Percentiles rank a stretch among this genome's conserved stretches.
Evolutionary conservation across 768 basidiomycete species (phyloP).

Genomic region (Russula compacta): DNA sequence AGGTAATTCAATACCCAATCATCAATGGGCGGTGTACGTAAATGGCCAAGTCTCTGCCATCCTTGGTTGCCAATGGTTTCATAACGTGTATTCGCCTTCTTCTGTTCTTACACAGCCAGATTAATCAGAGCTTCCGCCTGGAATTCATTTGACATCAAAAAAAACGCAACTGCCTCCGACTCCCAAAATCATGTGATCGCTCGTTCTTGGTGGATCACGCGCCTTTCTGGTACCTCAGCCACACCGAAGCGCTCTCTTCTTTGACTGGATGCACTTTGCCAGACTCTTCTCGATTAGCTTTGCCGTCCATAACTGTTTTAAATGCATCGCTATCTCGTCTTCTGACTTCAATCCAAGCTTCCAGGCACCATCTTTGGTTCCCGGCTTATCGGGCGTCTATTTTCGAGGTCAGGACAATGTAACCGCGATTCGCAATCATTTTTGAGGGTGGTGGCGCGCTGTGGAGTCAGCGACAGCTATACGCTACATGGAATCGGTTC

Average conservation of each 20-base stretch:
- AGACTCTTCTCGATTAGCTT: not conserved
- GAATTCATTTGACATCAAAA: not conserved
- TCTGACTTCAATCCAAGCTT: too few relatives aligned
- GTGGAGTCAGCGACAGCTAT: too few relatives aligned
- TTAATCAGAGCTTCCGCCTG: not conserved
- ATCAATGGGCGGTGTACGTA: constrained; percentile 8
- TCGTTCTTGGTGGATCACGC: not conserved
- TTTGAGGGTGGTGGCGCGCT: too few relatives aligned
- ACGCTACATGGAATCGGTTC: too few relatives aligned
- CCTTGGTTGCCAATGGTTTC: not conserved
- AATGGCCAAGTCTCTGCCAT: not conserved
- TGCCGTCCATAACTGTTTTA: not conserved
- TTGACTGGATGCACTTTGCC: not conserved
- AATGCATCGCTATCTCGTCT: too few relatives aligned
- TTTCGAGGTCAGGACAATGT: too few relatives aligned
- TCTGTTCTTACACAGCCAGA: not conserved
- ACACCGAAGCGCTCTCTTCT: too few relatives aligned
- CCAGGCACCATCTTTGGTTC: too few relatives aligned
- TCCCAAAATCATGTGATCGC: not conserved
- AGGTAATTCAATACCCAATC: constrained; percentile 1
- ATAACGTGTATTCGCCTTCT: not conserved
- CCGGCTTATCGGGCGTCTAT: too few relatives aligned
- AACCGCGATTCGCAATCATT: too few relatives aligned
- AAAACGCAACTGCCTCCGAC: not conserved
- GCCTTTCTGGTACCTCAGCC: not conserved